A percentile compares a stretch with the other conserved stretches of the same genome.
phyloP scores from a whole-genome alignment of 371 early-diverging fungal species.

The Zancudomyces culisetae region DNA sequence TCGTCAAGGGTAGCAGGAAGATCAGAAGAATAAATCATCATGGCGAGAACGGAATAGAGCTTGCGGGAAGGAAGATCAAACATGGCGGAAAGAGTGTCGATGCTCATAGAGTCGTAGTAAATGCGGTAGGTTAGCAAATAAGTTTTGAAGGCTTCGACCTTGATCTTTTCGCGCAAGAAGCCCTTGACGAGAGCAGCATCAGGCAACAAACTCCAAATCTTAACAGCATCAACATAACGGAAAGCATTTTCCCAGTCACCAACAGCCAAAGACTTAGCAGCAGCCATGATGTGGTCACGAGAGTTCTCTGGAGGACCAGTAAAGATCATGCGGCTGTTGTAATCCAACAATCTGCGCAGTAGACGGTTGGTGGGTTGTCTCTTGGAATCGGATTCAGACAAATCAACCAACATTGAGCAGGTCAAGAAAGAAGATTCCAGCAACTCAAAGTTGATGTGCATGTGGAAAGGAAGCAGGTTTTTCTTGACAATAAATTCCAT shows the following conservation, averaged over 20 bases:
- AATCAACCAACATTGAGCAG: conserved; percentile 88
- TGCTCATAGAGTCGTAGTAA: conserved; percentile 68
- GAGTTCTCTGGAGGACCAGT: conserved; percentile 93
- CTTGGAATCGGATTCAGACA: conserved; percentile 42
- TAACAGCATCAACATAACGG: conserved; percentile 68
- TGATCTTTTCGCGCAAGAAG: conserved; percentile 76
- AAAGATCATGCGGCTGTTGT: conserved; percentile 85
- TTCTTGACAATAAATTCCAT: conserved; percentile 79
- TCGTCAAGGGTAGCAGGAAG: conserved; percentile 66
- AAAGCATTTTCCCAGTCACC: conserved; percentile 85
- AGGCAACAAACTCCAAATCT: conserved; percentile 89
- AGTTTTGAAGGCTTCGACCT: conserved; percentile 88
- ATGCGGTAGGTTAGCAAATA: conserved; percentile 80
- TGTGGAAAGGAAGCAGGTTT: conserved; percentile 93
- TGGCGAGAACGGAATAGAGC: conserved; percentile 60
- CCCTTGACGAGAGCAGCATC: conserved; percentile 49
- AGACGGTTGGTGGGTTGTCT: conserved; percentile 74
- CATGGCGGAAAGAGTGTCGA: conserved; percentile 63
- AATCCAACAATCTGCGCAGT: conserved; percentile 87
- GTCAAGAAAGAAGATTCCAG: conserved; percentile 91
- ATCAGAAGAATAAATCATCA: conserved; percentile 87
- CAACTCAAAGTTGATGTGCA: conserved; percentile 96
- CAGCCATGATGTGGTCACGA: conserved; percentile 93
- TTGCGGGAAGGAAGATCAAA: conserved; percentile 51
- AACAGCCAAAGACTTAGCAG: conserved; percentile 72